These are phyloP conservation scores for Hanseniaspora uvarum DNA, from an alignment of 1,139 yeast species.

Conservation along the genomic window DNA sequence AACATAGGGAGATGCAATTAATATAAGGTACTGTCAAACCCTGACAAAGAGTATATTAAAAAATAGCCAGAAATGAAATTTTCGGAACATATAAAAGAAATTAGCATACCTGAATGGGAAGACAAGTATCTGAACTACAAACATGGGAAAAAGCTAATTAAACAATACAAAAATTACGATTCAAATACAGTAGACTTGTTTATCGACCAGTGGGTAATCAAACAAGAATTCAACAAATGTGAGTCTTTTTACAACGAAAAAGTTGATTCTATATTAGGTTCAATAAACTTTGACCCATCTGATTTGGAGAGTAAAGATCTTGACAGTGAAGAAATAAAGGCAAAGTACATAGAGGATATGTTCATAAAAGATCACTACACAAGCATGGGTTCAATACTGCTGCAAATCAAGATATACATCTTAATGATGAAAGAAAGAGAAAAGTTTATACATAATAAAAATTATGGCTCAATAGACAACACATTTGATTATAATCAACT, in stretches of 20 bases:
- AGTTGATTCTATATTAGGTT: conserved; percentile 23
- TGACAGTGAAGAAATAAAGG: conserved; percentile 22
- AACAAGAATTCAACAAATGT: conserved; percentile 27
- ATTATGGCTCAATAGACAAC: conserved; percentile 1
- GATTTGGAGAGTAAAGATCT: conserved; percentile 23
- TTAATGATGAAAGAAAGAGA: conserved; percentile 15
- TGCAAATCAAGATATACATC: conserved; percentile 10
- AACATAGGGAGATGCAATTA: not conserved
- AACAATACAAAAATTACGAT: conserved; percentile 25
- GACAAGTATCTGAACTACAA: conserved; percentile 72
- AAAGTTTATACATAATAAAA: conserved; percentile 9
- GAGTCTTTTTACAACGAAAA: conserved; percentile 31
- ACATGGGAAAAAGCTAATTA: conserved; percentile 49
- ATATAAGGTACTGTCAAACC: not conserved
- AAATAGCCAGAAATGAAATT: too few relatives aligned
- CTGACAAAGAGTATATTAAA: too few relatives aligned
- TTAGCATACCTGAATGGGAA: conserved; percentile 77
- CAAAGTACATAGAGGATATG: conserved; percentile 15
- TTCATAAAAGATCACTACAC: conserved; percentile 6
- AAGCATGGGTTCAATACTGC: conserved; percentile 12
- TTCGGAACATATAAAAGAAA: conserved; percentile 49
- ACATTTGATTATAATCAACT: not conserved
- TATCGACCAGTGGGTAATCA: conserved; percentile 29
- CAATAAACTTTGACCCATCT: conserved; percentile 22
- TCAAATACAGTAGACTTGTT: conserved; percentile 18